Conservation (phyloP, 1,284 basidiomycete species). For the Pseudozyma hubeiensis region DNA sequence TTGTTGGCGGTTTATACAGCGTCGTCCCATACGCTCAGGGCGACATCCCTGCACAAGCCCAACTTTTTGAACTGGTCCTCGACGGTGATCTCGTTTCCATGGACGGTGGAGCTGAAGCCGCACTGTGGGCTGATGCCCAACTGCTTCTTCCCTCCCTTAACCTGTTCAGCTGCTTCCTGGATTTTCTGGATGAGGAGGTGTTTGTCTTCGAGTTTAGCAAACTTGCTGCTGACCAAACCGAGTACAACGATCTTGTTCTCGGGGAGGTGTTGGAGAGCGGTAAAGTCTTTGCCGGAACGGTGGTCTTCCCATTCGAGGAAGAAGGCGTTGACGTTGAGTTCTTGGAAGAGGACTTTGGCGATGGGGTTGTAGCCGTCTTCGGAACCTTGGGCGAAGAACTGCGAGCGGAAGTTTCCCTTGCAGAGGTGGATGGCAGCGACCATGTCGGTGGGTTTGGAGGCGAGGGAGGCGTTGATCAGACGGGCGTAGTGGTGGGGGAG, state of each 20-base stretch:
- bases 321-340: conserved; percentile 80
- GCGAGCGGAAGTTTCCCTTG: conserved; percentile 78
- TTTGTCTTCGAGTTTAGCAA: conserved; percentile 76
- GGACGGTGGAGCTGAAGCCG: conserved; percentile 77
- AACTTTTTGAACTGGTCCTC: conserved; percentile 73
- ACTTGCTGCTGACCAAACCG: conserved; percentile 80
- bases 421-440: conserved; percentile 80
- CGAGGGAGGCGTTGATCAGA: conserved; percentile 73
- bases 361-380: conserved; percentile 82
- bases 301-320: conserved; percentile 82
- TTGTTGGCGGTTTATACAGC: conserved; percentile 15
- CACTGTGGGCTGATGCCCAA: conserved; percentile 80
- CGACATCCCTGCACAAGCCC: conserved; percentile 72
- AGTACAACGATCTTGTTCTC: conserved; percentile 78
- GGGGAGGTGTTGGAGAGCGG: conserved; percentile 72
- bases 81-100: conserved; percentile 71
- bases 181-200: conserved; percentile 75
- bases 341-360: conserved; percentile 76
- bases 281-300: conserved; percentile 75
- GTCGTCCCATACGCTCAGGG: conserved; percentile 61
- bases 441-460: conserved; percentile 76
- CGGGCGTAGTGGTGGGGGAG: conserved; percentile 49
- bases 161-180: conserved; percentile 75
- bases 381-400: conserved; percentile 70
- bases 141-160: conserved; percentile 72